phyloP scores from a whole-genome alignment of 2,329 filamentous ascomycete species.

The Colletotrichum limetticola region DNA sequence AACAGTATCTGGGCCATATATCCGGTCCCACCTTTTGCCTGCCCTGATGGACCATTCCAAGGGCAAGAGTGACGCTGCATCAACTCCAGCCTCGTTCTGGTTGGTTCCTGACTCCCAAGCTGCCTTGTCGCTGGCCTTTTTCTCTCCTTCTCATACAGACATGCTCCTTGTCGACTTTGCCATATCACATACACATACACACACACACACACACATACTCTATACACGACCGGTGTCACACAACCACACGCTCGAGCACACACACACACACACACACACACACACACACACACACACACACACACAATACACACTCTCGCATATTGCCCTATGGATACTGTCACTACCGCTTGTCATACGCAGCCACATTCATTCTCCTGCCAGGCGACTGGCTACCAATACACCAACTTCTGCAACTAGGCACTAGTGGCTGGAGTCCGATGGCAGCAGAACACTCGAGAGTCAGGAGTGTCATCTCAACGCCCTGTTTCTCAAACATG shows the following conservation, averaged over 20 bases:
- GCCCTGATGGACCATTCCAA: conserved; percentile 20
- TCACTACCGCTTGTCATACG: background rate
- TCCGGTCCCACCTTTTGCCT: conserved; percentile 24
- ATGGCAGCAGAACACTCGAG: background rate
- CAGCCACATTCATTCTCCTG: background rate
- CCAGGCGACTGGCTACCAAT: background rate
- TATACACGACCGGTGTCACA: no score
- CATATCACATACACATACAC: background rate
- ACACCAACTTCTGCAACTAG: background rate
- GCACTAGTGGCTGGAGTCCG: background rate
- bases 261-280: background rate
- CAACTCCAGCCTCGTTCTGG: conserved; percentile 1
- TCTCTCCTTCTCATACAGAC: conserved; percentile 14
- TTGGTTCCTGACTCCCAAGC: conserved; percentile 18
- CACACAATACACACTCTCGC: background rate
- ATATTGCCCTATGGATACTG: background rate
- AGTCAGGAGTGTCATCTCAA: conserved; percentile 2
- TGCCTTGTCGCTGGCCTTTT: conserved; percentile 7
- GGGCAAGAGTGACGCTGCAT: conserved; percentile 6
- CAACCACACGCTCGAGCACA: background rate
- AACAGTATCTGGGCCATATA: background rate
- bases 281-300: background rate
- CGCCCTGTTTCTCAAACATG: conserved; percentile 11
- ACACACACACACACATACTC: background rate
- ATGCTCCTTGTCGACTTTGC: conserved; percentile 17